Evolutionary conservation across 2,329 filamentous ascomycete species (phyloP), one percentile per base, ranked within the genome.

Genomic region (Cryphonectria nitschkei): DNA sequence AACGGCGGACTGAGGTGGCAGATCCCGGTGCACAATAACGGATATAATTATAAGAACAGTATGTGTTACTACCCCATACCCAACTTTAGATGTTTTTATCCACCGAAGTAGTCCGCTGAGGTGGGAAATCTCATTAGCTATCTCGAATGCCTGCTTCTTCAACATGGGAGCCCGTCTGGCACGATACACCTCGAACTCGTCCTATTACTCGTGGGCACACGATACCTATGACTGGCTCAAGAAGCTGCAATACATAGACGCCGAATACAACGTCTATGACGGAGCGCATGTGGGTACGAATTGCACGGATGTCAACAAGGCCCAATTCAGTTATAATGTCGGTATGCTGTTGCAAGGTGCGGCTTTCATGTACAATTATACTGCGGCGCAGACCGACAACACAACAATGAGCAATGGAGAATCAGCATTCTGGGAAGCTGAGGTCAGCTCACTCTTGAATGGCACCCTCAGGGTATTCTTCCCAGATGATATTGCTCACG

Each of bases 241-340:
- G 22, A 75, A 77, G 1, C 79, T 87, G 2, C 84, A 84, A 1
- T 81, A 87, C 67, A 82, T 93, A 65, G 86, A 88, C 74, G 73
- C 76, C 11, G 80, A 85, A 16, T 92, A 86, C 77, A 85, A 87
- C 70, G 84, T 91, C 46, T 88, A 85, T 70, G 89, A 91, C 76
- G 89, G 89, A 9, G 84, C 83, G 0, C 80, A 86, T 67, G 80
- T 84, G 39, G 78, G 76, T 14, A 78, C 81, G 2, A 85, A 89
- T 75, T 92, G 89, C 78, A 83, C 81, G 3, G 76, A 81, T 46
- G 79, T 88, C 72, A 85, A 86, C 78, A 80, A 83, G 68, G 79
- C 83, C 3, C 86, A 89, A 74, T 89, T 85, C 80, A 85, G 86
- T 0, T 88, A 89, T 76, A 88, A 86, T 74, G 82, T 84, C 34